A percentile compares a stretch with the other conserved stretches of the same genome.
phyloP scores from a whole-genome alignment of 371 early-diverging fungal genomes.

The Mucor piriformis region DNA sequence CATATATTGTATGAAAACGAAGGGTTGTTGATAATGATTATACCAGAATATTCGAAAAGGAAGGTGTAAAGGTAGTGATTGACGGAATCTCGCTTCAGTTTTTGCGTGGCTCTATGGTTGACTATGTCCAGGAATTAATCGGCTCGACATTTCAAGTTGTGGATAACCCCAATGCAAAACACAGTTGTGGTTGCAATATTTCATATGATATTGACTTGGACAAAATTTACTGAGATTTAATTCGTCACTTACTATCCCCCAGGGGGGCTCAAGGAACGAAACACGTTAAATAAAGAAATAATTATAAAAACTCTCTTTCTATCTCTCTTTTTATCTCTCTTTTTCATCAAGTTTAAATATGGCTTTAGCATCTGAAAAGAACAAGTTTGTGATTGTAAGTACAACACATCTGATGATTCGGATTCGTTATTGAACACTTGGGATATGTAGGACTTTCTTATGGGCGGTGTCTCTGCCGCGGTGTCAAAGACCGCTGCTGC shows the following conservation, averaged over 20 bases:
- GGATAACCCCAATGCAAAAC: slow-evolving; percentile 88
- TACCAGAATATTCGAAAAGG: slow-evolving; percentile 76
- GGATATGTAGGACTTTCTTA: slow-evolving; percentile 59
- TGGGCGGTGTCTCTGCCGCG: slow-evolving; percentile 86
- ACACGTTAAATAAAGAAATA: background rate
- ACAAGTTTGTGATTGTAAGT: slow-evolving; percentile 52
- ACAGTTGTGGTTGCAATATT: slow-evolving; percentile 91
- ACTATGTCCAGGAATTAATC: slow-evolving; percentile 91
- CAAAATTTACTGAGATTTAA: slow-evolving; percentile 26
- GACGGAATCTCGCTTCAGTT: slow-evolving; percentile 84
- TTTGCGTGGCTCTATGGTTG: slow-evolving; percentile 84
- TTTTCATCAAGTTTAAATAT: slow-evolving; percentile 14
- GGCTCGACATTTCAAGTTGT: slow-evolving; percentile 91
- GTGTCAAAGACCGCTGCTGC: slow-evolving; percentile 92
- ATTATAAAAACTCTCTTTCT: background rate
- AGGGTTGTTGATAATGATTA: background rate
- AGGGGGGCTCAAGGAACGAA: background rate
- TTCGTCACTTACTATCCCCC: background rate
- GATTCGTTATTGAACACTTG: too few relatives aligned
- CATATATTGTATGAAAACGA: background rate
- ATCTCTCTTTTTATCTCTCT: slow-evolving; percentile 27
- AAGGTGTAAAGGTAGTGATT: slow-evolving; percentile 81
- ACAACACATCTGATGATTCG: too few relatives aligned
- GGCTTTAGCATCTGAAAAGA: slow-evolving; percentile 29
- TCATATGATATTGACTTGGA: slow-evolving; percentile 57